phyloP scores from a whole-genome alignment of 1,284 basidiomycete species.

The Rhodotorula sp. region DNA sequence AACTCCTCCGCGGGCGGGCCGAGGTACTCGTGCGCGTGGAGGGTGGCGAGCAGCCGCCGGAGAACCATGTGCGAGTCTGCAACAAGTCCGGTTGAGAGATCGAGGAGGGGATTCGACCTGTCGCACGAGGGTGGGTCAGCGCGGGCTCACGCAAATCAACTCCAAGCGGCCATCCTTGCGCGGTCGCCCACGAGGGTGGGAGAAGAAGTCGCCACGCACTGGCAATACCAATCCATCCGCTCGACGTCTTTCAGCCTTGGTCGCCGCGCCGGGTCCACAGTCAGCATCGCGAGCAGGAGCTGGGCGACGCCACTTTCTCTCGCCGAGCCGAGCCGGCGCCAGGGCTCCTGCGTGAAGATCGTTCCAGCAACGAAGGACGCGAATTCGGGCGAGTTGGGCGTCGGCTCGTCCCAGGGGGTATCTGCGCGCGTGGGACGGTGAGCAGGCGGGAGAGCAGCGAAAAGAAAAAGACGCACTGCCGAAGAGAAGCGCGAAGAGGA shows the following conservation, averaged over 20 bases:
- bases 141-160: too few relatives aligned
- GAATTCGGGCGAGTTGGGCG: constrained; percentile 75
- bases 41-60: constrained; percentile 16
- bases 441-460: background rate
- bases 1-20: constrained; percentile 27
- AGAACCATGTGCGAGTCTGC: constrained; percentile 20
- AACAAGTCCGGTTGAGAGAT: constrained; percentile 32
- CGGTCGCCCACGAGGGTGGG: background rate
- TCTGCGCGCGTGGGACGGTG: constrained; percentile 59
- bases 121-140: background rate
- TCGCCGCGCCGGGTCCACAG: constrained; percentile 69
- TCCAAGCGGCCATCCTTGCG: too few relatives aligned
- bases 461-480: constrained; percentile 68
- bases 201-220: constrained; percentile 56
- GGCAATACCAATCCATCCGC: constrained; percentile 75
- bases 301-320: constrained; percentile 55
- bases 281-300: constrained; percentile 71
- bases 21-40: constrained; percentile 34
- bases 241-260: constrained; percentile 71
- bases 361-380: constrained; percentile 71
- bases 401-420: constrained; percentile 98
- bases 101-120: constrained; percentile 38
- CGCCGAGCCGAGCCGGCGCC: constrained; percentile 64
- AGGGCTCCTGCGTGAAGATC: constrained; percentile 76
- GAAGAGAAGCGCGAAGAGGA: constrained; percentile 85